Conservation (phyloP, 208 protist species). For the Perkinsela sp. region DNA sequence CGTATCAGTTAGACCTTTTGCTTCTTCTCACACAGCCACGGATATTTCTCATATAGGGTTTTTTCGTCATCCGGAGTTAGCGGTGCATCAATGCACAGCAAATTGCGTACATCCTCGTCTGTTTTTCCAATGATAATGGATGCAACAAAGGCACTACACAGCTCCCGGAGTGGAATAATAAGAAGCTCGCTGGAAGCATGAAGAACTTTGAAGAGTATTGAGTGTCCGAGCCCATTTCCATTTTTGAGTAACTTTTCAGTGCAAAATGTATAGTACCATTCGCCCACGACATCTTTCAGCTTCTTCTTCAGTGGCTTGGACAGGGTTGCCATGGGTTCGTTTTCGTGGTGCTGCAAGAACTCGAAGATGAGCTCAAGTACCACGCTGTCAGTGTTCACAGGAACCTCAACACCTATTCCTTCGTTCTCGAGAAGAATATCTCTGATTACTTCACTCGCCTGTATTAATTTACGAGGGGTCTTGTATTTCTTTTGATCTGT, state of each 20-base stretch:
- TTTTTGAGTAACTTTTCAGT: not conserved
- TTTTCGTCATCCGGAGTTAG: not conserved
- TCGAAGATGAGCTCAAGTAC: not conserved
- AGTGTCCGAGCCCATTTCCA: not conserved
- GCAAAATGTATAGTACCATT: not conserved
- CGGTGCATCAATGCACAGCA: not conserved
- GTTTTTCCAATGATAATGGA: not conserved
- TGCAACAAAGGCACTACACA: not conserved
- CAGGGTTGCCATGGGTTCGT: not conserved
- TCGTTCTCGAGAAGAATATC: not conserved
- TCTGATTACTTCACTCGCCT: not conserved
- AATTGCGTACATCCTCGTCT: not conserved
- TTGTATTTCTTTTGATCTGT: not conserved
- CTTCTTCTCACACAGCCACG: not conserved
- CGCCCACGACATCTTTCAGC: not conserved
- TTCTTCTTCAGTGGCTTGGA: not conserved
- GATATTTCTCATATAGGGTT: not conserved
- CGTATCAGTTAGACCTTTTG: no score
- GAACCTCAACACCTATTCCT: not conserved
- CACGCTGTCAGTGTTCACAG: not conserved
- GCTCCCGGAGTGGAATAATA: not conserved
- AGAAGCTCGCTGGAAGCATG: not conserved
- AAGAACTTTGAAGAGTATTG: not conserved
- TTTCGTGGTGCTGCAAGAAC: not conserved
- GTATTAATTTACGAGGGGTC: not conserved